phyloP scores from a whole-genome alignment of 2,329 filamentous ascomycete species.

The Penicillium digitatum region DNA sequence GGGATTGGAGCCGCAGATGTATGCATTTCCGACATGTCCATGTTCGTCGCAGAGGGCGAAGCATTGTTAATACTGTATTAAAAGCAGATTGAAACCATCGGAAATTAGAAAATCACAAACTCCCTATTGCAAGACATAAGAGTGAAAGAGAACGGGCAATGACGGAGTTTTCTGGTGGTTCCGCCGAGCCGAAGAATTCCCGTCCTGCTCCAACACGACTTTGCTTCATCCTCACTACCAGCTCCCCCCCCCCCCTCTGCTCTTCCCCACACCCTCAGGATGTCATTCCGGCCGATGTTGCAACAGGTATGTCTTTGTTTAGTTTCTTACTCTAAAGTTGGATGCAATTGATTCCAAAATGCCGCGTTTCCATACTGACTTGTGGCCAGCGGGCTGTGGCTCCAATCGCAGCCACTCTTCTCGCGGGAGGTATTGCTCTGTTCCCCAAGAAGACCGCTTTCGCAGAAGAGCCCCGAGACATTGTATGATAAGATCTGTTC shows the following conservation, averaged over 20 bases:
- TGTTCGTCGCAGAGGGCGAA: conserved; percentile 29
- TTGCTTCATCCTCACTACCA: conserved; percentile 25
- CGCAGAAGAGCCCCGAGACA: conserved; percentile 41
- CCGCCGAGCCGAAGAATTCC: conserved; percentile 29
- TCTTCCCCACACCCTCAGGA: conserved; percentile 27
- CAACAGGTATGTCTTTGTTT: conserved; percentile 32
- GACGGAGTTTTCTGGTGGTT: conserved; percentile 29
- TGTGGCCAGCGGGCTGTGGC: conserved; percentile 36
- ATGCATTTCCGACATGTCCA: conserved; percentile 44
- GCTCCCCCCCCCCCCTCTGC: conserved; percentile 11
- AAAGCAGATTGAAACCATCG: conserved; percentile 3
- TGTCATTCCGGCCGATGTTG: conserved; percentile 43
- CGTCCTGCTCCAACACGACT: conserved; percentile 27
- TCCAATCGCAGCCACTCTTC: conserved; percentile 40
- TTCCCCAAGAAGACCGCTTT: conserved; percentile 42
- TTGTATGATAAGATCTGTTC: conserved; percentile 27
- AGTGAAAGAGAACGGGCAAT: conserved; percentile 24
- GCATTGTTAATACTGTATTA: conserved; percentile 14
- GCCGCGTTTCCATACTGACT: conserved; percentile 23
- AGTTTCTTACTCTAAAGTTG: background rate
- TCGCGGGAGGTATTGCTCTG: conserved; percentile 39
- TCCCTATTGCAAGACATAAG: conserved; percentile 10
- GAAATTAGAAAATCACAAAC: background rate
- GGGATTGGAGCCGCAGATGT: conserved; percentile 24
- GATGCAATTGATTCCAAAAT: conserved; percentile 15